Percentiles rank a stretch among this genome's conserved stretches.
These are phyloP conservation scores for Solanum hybrid DNA, from an alignment of 305 asterid genomes.

Conservation along the genomic window DNA sequence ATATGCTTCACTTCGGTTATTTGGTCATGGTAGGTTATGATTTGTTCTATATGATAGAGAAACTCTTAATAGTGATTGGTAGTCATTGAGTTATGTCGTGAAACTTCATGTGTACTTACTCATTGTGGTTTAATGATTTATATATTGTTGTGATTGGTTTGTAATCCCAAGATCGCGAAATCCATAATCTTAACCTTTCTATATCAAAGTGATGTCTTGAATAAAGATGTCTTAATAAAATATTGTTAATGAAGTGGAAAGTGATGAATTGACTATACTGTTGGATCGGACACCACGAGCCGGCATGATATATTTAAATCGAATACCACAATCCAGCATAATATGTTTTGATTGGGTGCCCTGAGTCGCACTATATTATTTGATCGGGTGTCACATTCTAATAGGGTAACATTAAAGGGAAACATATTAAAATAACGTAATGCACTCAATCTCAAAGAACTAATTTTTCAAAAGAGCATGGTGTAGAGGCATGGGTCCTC, in stretches of 20 bases:
- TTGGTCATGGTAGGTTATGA: not conserved
- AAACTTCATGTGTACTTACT: not conserved
- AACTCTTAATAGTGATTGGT: not conserved
- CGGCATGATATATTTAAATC: not conserved
- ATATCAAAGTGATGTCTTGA: not conserved
- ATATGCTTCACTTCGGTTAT: not conserved
- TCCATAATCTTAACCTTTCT: not conserved
- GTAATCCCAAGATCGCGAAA: not conserved
- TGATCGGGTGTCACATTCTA: not conserved
- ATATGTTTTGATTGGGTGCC: not conserved
- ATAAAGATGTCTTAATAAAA: not conserved
- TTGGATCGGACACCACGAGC: not conserved
- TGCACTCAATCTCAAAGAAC: not conserved
- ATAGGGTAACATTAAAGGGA: not conserved
- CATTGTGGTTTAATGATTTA: not conserved
- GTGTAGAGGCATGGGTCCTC: not conserved
- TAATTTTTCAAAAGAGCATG: not conserved
- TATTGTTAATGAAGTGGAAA: not conserved
- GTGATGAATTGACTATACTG: not conserved
- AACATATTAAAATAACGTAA: not conserved
- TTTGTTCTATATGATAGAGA: not conserved
- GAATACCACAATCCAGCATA: not conserved
- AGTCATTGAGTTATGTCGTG: not conserved
- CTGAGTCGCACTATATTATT: not conserved
- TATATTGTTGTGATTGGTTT: not conserved